Conservation (phyloP, 1,284 basidiomycete genomes). For the Anthracocystis walkeri region DNA sequence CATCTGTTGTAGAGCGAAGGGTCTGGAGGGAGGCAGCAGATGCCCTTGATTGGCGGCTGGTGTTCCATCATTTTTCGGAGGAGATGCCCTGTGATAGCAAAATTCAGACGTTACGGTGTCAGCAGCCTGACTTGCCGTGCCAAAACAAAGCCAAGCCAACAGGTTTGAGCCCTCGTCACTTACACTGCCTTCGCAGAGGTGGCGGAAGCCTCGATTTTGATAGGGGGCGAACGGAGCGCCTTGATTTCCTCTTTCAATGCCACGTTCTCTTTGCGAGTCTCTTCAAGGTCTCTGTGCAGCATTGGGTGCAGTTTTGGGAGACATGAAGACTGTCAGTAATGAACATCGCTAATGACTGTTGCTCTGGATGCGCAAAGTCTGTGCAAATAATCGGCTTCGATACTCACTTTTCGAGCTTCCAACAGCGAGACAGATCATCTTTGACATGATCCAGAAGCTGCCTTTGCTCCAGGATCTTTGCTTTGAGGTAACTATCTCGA, state of each 20-base stretch:
- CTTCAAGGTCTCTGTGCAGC: conserved; percentile 18
- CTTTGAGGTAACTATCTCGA: conserved; percentile 33
- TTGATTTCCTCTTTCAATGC: conserved; percentile 21
- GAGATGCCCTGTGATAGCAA: neutral
- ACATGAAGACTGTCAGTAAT: too few relatives aligned
- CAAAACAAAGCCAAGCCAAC: neutral
- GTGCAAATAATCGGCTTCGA: neutral
- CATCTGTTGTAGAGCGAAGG: neutral
- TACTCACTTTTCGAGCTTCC: conserved; percentile 20
- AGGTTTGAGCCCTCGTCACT: neutral
- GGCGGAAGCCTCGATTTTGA: neutral
- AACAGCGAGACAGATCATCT: conserved; percentile 18
- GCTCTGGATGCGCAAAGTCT: too few relatives aligned
- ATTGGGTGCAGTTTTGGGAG: too few relatives aligned
- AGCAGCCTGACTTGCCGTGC: neutral
- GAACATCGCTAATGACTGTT: too few relatives aligned
- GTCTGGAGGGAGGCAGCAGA: conserved; percentile 1
- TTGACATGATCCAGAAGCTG: conserved; percentile 32
- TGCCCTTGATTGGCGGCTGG: neutral
- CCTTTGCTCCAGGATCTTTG: conserved; percentile 27
- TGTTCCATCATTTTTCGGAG: neutral
- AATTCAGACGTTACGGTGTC: neutral
- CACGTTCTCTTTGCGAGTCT: conserved; percentile 16
- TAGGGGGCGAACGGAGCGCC: conserved; percentile 2
- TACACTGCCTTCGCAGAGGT: neutral